Base-by-base conservation (phyloP, 306 rosid species). In the Trifolium dubium region DNA sequence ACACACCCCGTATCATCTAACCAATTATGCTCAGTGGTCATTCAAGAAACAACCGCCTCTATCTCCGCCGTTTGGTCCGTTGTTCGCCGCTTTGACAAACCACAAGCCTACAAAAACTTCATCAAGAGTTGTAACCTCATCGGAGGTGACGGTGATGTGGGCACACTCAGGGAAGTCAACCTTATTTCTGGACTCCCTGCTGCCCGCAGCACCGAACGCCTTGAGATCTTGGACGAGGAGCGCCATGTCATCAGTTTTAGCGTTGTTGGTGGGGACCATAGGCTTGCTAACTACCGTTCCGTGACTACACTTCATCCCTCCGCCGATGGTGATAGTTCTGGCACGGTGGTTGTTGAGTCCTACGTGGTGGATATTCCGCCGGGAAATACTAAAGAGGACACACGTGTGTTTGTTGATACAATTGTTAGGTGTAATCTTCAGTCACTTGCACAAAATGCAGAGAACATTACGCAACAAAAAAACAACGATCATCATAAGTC, bases 111-210 rank as follows among this genome's bases (percentile, higher is more conserved):
- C 83, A 94, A 94, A 56, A 87, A 89, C 81, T 94, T 94, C 79
- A 86, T 94, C 51, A 94, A 89, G 80, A 94, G 95, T 83, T 94
- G 98, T 80, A 67, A 82, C 68, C 89, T 94, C 61, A 78, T 91
- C 67, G 91, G 74, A 72, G 98, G 98, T 0, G 87, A 88, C 41
- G 97, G 97, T 39, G 74, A 84, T 19, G 95, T 94, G 3, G 98
- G 98, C 0, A 85, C 96, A 0, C 89, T 94, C 74, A 94, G 98
- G 0, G 92, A 89, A 61, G 85, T 94, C 29, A 86, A 73, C 76
- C 88, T 94, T 64, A 64, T 94, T 17, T 94, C 98, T 14, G 98
- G 98, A 50, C 90, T 94, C 10, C 98, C 98, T 1, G 98, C 98
- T 0, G 87, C 73, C 5, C 37, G 50, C 67, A 91, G 97, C 86